Evolutionary conservation across 1,139 yeast species (phyloP).

Genomic region (Casaregolazyma suthepensis): DNA sequence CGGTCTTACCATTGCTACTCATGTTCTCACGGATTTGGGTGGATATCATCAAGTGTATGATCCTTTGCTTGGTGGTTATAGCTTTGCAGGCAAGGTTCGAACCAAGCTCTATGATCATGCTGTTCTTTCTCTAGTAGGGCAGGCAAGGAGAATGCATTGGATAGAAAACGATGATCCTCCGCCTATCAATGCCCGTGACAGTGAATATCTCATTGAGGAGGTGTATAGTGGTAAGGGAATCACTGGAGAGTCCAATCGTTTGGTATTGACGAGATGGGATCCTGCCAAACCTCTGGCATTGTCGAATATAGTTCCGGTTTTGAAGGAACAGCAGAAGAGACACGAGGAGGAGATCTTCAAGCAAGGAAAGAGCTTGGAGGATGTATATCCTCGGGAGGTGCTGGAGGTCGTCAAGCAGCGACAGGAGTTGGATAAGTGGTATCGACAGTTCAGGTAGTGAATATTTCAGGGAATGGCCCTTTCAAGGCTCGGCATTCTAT

Average conservation of each 20-base stretch:
- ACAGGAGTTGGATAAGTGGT: constrained; percentile 68
- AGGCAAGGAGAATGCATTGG: constrained; percentile 67
- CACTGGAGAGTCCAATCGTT: constrained; percentile 74
- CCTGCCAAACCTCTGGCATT: constrained; percentile 47
- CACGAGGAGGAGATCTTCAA: constrained; percentile 72
- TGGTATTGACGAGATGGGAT: constrained; percentile 81
- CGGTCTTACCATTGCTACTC: constrained; percentile 84
- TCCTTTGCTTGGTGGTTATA: constrained; percentile 36
- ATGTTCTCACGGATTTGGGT: constrained; percentile 68
- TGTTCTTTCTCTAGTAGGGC: constrained; percentile 79
- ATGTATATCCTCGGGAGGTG: constrained; percentile 60
- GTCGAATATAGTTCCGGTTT: constrained; percentile 70
- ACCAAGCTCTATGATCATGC: constrained; percentile 77
- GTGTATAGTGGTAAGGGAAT: constrained; percentile 86
- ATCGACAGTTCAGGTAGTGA: constrained; percentile 23
- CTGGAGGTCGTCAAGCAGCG: constrained; percentile 55
- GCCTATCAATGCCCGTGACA: constrained; percentile 66
- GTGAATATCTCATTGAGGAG: constrained; percentile 84
- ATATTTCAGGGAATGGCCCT: too few species aligned
- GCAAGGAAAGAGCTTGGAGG: constrained; percentile 55
- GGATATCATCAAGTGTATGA: constrained; percentile 78
- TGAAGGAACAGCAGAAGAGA: constrained; percentile 73
- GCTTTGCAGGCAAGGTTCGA: constrained; percentile 83
- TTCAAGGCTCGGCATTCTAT: too few species aligned
- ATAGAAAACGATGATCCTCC: constrained; percentile 9